Evolutionary conservation across 208 protist species (phyloP), one percentile per base, ranked within the genome.

Genomic region (Ichthyophonus hoferi): DNA sequence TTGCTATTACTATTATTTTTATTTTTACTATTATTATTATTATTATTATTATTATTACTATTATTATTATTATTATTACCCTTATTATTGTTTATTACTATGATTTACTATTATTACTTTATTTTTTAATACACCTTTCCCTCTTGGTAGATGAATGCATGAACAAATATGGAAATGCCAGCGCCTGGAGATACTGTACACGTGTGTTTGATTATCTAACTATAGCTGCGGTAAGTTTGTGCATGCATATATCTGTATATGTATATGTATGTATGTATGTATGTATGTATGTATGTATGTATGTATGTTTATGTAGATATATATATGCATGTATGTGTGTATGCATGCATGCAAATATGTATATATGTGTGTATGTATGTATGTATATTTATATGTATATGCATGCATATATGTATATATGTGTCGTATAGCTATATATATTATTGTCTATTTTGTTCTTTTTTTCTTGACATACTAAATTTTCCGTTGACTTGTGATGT

Each of bases 101-200:
- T n/a, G n/a, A n/a, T n/a, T n/a, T n/a, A n/a, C n/a, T n/a, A n/a
- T n/a, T n/a, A n/a, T n/a, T n/a, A n/a, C n/a, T n/a, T n/a, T n/a
- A n/a, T n/a, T n/a, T n/a, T n/a, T n/a, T n/a, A n/a, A n/a, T n/a
- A n/a, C n/a, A n/a, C n/a, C n/a, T n/a, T n/a, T n/a, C n/a, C n/a
- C n/a, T n/a, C n/a, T n/a, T n/a, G n/a, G 39, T 43, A 90, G 94
- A 97, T 81, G 96, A 97, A 88, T 97, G 95, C 77, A 86, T 94
- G 88, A 85, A 93, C 67, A 97, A 97, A 85, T 97, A 97, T 85
- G 95, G 95, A 39, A 96, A 96, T 91, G 91, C 94, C 24, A 97
- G 96, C 87, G 91, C 94, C 17, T 97, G 95, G 95, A 93, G 94
- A 82, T 96, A 94, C 81, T 97, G 94, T 90, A 96, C 94, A 38